A percentile compares a stretch with the other conserved stretches of the same genome.
Conservation (phyloP, 371 early-diverging fungal genomes). For the Mortierella sp. region DNA sequence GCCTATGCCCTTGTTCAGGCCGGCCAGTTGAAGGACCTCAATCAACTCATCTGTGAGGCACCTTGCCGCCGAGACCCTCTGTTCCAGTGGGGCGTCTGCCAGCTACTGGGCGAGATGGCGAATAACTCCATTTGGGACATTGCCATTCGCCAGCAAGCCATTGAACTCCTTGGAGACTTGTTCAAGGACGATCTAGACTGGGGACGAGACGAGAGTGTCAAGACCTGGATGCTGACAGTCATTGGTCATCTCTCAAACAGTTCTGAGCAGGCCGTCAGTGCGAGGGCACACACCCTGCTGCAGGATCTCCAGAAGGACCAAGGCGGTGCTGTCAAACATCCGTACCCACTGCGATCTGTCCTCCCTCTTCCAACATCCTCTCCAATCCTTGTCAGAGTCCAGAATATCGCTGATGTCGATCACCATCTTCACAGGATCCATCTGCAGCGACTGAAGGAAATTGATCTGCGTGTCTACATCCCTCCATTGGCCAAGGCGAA, state of each 20-base stretch:
- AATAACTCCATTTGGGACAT: neutral
- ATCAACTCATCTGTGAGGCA: neutral
- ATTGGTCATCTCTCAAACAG: neutral
- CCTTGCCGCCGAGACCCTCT: neutral
- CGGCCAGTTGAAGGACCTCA: neutral
- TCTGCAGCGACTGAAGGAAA: neutral
- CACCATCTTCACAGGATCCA: neutral
- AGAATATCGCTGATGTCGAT: neutral
- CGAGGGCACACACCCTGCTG: neutral
- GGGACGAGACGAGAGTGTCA: neutral
- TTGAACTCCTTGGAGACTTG: neutral
- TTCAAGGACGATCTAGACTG: neutral
- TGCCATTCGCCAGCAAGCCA: neutral
- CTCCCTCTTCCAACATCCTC: neutral
- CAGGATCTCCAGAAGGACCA: neutral
- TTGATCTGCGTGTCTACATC: neutral
- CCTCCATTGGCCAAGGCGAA: neutral
- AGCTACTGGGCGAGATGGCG: slow-evolving; percentile 3
- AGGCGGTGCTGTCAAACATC: neutral
- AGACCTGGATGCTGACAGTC: neutral
- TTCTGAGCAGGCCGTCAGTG: neutral
- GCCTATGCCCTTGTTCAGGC: neutral
- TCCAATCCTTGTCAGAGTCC: neutral
- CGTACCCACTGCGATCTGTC: neutral
- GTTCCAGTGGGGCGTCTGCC: slow-evolving; percentile 6